Evolutionary conservation across 495 filamentous ascomycete genomes (phyloP), one percentile per base, ranked within the genome.

Genomic region (Parathielavia appendiculata): DNA sequence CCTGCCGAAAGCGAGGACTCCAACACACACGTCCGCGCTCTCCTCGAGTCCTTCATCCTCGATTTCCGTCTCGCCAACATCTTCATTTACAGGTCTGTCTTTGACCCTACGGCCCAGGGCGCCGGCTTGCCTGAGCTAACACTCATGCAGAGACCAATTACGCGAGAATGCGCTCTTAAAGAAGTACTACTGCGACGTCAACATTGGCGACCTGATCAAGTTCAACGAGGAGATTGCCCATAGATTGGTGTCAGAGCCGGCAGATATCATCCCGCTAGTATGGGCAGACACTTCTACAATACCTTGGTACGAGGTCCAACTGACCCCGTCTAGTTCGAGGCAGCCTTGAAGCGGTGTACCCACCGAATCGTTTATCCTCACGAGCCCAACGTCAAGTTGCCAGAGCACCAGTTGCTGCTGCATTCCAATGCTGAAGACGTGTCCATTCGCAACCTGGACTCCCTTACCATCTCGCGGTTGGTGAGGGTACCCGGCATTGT

Each of bases 181-280:
- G 69, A 89, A 92, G 66, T 97, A 92, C 73, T 95, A 86, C 75
- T 97, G 93, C 75, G 93, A 99, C 72, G 86, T 99, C 62, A 92
- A 99, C 71, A 90, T 99, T 63, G 89, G 89, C 38, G 95, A 99
- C 71, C 76, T 99, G 40, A 96, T 96, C 70, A 93, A 88, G 51
- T 97, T 91, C 76, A 95, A 97, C 64, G 95, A 97, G 72, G 91
- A 97, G 68, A 81, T 99, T 56, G 95, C 92, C 38, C 89, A 96
- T 73, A 86, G 87, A 67, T 81, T 99, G 53, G 88, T 87, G 17
- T 92, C 86, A 32, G 92, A 97, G 67, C 95, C 95, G 3, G 87
- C 85, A 45, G 92, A 97, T 35, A 88, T 96, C 48, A 93, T 97
- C 57, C 92, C 95, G 54, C 76, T 97, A 32, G 92, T 96, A 77